These are phyloP conservation scores for Novymonas esmeraldas DNA, from an alignment of 208 protist genomes.

Conservation along the genomic window DNA sequence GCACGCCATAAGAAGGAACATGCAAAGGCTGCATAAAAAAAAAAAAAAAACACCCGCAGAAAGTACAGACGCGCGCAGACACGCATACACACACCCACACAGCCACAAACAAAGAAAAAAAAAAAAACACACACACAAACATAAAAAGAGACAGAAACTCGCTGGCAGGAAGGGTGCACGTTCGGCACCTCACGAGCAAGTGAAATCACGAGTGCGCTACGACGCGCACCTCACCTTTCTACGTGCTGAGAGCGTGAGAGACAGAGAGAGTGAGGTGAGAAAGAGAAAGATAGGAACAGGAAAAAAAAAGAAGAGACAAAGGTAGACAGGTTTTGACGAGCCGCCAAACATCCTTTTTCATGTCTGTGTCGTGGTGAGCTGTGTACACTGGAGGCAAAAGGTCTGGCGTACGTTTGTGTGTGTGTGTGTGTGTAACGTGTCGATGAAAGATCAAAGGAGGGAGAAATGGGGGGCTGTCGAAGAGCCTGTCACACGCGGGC, in stretches of 20 bases:
- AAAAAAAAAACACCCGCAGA: conserved; percentile 14
- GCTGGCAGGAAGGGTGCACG: too few relatives aligned
- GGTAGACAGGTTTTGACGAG: neutral
- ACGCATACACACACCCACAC: neutral
- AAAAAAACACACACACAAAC: neutral
- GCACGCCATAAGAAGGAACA: too few relatives aligned
- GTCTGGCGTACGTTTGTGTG: neutral
- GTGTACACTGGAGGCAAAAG: neutral
- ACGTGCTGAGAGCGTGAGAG: too few relatives aligned
- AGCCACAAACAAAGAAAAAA: neutral
- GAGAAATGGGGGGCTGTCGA: too few relatives aligned
- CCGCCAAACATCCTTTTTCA: neutral
- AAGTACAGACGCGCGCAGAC: neutral
- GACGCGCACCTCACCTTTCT: too few relatives aligned
- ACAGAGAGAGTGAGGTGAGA: neutral
- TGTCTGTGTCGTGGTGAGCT: neutral
- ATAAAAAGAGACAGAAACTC: neutral
- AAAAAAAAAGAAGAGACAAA: conserved; percentile 13
- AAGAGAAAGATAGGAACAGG: neutral
- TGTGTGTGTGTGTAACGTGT: neutral
- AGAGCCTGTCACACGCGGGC: too few relatives aligned
- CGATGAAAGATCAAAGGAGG: neutral
- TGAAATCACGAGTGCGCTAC: too few relatives aligned
- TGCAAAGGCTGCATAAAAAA: conserved; percentile 4
- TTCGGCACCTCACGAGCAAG: too few relatives aligned